Evolutionary conservation across 1,139 yeast genomes (phyloP).

Genomic region (Hansenula sp.): DNA sequence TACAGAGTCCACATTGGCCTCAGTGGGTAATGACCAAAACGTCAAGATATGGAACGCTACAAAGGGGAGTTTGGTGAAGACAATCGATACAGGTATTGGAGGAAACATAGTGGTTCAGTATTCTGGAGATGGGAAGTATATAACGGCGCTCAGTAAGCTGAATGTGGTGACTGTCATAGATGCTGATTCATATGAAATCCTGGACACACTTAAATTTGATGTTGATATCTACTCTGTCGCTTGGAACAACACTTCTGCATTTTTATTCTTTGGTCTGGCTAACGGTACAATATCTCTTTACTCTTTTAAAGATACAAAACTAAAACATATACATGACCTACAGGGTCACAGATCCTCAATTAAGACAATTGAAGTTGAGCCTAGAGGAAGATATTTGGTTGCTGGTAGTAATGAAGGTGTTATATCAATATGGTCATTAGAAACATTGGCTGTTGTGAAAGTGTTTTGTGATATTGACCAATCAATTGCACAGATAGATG

Average conservation of each 20-base stretch:
- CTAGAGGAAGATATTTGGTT: conserved; percentile 49
- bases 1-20: conserved; percentile 47
- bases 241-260: conserved; percentile 30
- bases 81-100: conserved; percentile 27
- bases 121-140: conserved; percentile 48
- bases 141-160: conserved; percentile 43
- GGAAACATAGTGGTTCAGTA: conserved; percentile 37
- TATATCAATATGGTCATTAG: conserved; percentile 55
- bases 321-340: conserved; percentile 25
- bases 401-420: conserved; percentile 72
- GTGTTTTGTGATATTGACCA: conserved; percentile 48
- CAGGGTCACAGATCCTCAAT: conserved; percentile 53
- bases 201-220: conserved; percentile 10
- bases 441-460: conserved; percentile 38
- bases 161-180: conserved; percentile 24
- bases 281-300: conserved; percentile 35
- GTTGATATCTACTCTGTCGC: conserved; percentile 14
- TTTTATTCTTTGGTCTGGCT: conserved; percentile 25
- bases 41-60: conserved; percentile 56
- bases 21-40: conserved; percentile 52
- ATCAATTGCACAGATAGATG: conserved; percentile 39
- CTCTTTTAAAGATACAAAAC: conserved; percentile 15
- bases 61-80: conserved; percentile 34
- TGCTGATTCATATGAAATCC: conserved; percentile 13
- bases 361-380: conserved; percentile 49